These are phyloP conservation scores for Calonectria hawksworthii DNA, from an alignment of 2,329 filamentous ascomycete species.

Conservation along the genomic window DNA sequence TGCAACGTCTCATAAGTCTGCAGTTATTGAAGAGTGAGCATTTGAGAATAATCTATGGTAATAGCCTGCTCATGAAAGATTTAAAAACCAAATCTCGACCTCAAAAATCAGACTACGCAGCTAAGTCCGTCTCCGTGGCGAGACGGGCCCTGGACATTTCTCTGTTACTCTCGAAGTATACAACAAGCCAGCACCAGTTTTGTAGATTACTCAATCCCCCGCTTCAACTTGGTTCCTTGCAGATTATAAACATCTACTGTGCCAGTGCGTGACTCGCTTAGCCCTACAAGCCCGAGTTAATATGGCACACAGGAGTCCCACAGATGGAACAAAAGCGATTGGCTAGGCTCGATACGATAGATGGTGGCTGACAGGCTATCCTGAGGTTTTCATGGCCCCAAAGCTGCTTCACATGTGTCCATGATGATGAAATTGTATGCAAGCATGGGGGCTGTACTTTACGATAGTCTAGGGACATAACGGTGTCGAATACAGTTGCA, in stretches of 20 bases:
- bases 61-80: not conserved
- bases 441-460: slow-evolving; percentile 74
- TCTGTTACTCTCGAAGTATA: not conserved
- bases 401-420: slow-evolving; percentile 52
- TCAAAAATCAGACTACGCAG: not conserved
- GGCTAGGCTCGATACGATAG: slow-evolving; percentile 67
- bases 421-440: slow-evolving; percentile 69
- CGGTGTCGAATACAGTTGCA: slow-evolving; percentile 61
- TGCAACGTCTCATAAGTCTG: not conserved
- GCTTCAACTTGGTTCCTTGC: slow-evolving; percentile 69
- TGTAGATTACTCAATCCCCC: slow-evolving; percentile 43
- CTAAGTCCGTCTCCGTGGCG: no score
- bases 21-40: not conserved
- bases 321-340: slow-evolving; percentile 74
- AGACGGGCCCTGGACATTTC: not conserved
- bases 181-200: no score
- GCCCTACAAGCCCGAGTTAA: slow-evolving; percentile 60
- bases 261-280: slow-evolving; percentile 67
- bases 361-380: slow-evolving; percentile 60
- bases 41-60: not conserved
- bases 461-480: slow-evolving; percentile 72
- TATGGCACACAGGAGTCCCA: no score
- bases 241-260: slow-evolving; percentile 74
- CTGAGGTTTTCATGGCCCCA: slow-evolving; percentile 67
- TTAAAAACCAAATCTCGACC: not conserved